A percentile compares a stretch with the other conserved stretches of the same genome.
These are phyloP conservation scores for Cubamyces lactineus DNA, from an alignment of 768 basidiomycete genomes.

Conservation along the genomic window DNA sequence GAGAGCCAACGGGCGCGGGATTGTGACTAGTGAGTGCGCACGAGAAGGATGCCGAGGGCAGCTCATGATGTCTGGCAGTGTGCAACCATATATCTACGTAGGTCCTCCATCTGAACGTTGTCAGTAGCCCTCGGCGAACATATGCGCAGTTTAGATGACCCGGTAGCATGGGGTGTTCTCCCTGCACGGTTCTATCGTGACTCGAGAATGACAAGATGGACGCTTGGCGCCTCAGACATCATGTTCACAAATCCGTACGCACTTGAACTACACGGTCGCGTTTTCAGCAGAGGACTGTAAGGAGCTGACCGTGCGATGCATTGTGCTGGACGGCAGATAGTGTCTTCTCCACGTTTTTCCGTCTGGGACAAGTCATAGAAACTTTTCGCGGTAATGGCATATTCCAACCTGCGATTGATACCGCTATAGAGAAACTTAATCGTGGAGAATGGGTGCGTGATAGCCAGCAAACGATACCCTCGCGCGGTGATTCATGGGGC, in stretches of 20 bases:
- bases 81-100: conserved; percentile 95
- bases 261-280: neutral
- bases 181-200: conserved; percentile 64
- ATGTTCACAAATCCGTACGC: conserved; percentile 92
- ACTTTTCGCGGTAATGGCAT: conserved; percentile 91
- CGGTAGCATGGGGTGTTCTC: conserved; percentile 85
- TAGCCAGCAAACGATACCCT: neutral
- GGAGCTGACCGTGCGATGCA: neutral
- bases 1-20: conserved; percentile 56
- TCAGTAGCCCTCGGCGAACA: neutral
- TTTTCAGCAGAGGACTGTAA: neutral
- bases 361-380: conserved; percentile 88
- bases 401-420: conserved; percentile 83
- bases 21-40: conserved; percentile 68
- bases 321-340: conserved; percentile 42
- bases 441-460: conserved; percentile 81
- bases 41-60: neutral
- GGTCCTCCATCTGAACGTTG: conserved; percentile 30
- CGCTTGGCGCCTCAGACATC: conserved; percentile 89
- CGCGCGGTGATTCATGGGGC: neutral
- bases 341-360: conserved; percentile 82
- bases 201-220: conserved; percentile 77
- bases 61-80: conserved; percentile 48
- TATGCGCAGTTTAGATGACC: conserved; percentile 70
- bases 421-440: conserved; percentile 80